These are phyloP conservation scores for Citrus trifoliata DNA, from an alignment of 345 rosid species.

Conservation along the genomic window DNA sequence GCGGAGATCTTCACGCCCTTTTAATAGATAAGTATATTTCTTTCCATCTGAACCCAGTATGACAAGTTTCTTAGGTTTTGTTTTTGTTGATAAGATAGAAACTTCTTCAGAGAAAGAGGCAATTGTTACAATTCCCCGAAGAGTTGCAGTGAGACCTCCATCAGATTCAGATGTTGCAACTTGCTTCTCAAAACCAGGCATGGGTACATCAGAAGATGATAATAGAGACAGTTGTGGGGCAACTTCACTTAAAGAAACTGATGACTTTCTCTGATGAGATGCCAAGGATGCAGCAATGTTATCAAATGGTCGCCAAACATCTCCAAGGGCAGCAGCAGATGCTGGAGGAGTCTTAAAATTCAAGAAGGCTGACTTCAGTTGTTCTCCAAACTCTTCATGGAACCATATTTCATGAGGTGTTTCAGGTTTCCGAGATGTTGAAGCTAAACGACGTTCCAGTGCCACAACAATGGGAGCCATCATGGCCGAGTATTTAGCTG, in stretches of 20 bases:
- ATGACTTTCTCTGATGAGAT: conserved; percentile 77
- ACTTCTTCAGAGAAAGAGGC: conserved; percentile 73
- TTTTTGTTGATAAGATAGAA: conserved; percentile 78
- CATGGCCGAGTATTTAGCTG: conserved; percentile 91
- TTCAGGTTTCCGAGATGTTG: conserved; percentile 83
- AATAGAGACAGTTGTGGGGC: conserved; percentile 78
- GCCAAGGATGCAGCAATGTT: conserved; percentile 80
- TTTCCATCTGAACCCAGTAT: conserved; percentile 90
- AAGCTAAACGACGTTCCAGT: conserved; percentile 86
- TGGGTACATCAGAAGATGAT: conserved; percentile 86
- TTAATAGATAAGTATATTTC: conserved; percentile 73
- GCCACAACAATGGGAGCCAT: conserved; percentile 92
- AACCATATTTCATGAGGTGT: conserved; percentile 94
- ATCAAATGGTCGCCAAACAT: conserved; percentile 87
- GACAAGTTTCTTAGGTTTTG: conserved; percentile 88
- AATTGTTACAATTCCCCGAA: conserved; percentile 65
- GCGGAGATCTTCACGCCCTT: conserved; percentile 95
- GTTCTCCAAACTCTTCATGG: conserved; percentile 63
- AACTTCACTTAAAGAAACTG: conserved; percentile 75
- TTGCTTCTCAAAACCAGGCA: conserved; percentile 95
- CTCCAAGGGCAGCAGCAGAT: conserved; percentile 68
- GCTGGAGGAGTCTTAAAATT: conserved; percentile 75
- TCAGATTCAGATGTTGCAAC: conserved; percentile 50
- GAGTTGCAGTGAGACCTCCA: conserved; percentile 34
- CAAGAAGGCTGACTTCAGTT: conserved; percentile 59